Evolutionary conservation across 257 asterid genomes (phyloP), one percentile per base, ranked within the genome.

Genomic region (Nicotiana otophora): DNA sequence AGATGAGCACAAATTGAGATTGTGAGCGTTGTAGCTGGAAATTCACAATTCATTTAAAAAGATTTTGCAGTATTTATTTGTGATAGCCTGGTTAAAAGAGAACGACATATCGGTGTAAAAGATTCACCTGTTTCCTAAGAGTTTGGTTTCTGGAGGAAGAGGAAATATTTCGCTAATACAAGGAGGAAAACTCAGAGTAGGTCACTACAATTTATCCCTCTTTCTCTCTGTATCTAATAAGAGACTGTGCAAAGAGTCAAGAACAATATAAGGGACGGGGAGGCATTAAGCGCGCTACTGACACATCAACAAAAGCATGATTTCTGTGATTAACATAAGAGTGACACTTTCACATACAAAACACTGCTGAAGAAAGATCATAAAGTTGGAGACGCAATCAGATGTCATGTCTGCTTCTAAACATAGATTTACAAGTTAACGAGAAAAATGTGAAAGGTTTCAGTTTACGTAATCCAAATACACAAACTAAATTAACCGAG

Each of bases 401-500:
- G 61, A 72, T 46, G 79, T 46, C 60, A 48, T 74, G 39, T 74
- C 1, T 67, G 76, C 76, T 15, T 72, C 15, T 48, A 48, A 23
- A 74, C 62, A 74, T 7, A 26, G 80, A 75, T 75, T 7, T 75
- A 75, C 63, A 75, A 74, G 80, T 48, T 72, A 42, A 36, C 5
- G 20, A 70, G 33, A 70, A 46, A 69, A 42, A n/a, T 46, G 36
- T 20, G 16, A 67, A 14, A 23, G 6, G 15, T 39, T 74, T 28
- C 79, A 74, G 79, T 74, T 72, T 14, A 51, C 16, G 26, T 26
- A n/a, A 74, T 23, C 62, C 79, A 74, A 14, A 48, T 23, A 83
- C 74, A 53, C 61, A 39, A 9, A 77, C 82, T 82, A 55, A 7
- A 33, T 48, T 60, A 46, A 85, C 78, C 80, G 70, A 63, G 84